Evolutionary conservation across 176 grass and related monocot species (phyloP).

Genomic region (Hyparrhenia diplandra): DNA sequence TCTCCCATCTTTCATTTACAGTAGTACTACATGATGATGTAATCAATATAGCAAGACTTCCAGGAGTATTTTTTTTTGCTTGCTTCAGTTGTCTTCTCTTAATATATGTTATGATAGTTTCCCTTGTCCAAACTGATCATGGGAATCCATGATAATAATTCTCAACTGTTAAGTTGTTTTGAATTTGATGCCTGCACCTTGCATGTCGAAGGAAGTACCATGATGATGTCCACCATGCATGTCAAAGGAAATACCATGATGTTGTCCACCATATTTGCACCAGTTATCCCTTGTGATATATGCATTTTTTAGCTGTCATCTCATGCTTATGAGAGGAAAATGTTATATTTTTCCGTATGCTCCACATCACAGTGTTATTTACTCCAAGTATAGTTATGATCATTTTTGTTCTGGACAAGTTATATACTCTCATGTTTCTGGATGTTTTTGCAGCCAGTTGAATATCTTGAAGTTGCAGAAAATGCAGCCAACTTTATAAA

Average conservation of each 20-base stretch:
- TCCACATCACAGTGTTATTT: conserved; percentile 4
- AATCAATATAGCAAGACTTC: not conserved
- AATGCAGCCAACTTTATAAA: conserved; percentile 81
- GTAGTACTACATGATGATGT: not conserved
- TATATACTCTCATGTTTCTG: not conserved
- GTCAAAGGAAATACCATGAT: too few species aligned
- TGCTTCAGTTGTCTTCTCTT: not conserved
- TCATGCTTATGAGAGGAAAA: not conserved
- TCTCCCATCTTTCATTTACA: not conserved
- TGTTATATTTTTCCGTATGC: not conserved
- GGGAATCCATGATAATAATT: conserved; percentile 1
- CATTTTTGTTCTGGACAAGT: conserved; percentile 2
- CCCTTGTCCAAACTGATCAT: not conserved
- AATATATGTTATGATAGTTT: not conserved
- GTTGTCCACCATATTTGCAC: not conserved
- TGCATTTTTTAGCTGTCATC: not conserved
- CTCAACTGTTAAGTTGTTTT: not conserved
- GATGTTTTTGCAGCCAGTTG: conserved; percentile 58
- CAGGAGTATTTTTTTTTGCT: not conserved
- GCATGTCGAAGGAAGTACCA: not conserved
- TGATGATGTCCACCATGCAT: not conserved
- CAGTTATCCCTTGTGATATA: not conserved
- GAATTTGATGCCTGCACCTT: not conserved
- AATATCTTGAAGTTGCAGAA: conserved; percentile 82
- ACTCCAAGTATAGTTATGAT: not conserved